Base-by-base conservation (phyloP, 192 early-diverging fungal species). In the Nowakowskiella sp. region DNA sequence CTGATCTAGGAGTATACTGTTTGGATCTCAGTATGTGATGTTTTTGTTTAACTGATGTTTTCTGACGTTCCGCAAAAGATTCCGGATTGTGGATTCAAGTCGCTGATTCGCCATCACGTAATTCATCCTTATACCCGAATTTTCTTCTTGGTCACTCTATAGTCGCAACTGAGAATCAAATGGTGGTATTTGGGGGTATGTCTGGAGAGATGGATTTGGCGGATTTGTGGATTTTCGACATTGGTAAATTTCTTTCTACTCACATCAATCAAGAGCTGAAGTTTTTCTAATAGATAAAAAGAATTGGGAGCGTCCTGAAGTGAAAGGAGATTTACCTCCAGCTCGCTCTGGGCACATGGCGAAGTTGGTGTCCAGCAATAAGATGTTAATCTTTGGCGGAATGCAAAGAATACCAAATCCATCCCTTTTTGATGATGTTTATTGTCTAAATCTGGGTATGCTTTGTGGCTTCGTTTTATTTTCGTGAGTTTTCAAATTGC, bases 191-290 rank as follows among this genome's bases (percentile, higher is more conserved):
- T 56, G 67, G 67, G 16, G 67, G 67, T 3, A 28, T 64, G 44
- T 23, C 42, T 9, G 32, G 42, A 13, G 36, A 42, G 6, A 26
- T 10, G 6, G 32, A 36, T 19, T 55, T 56, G 16, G 49, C 64
- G 24, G 62, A 69, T 9, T 4, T 69, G 13, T 69, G 67, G 67
- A 27, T 43, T 13, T 69, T 69, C 53, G 61, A 69, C 31, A 69
- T 56, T 23, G 29, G 61, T 64, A 49, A 16, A 30, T 26, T 3
- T 5, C 23, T 25, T 8, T 6, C 5, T 24, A 29, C 9, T 9
- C 19, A 9, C 10, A 44, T 1, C 33, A 31, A 32, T 9, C 48
- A 49, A 39, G 24, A 19, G 27, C 24, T 26, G 48, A 53, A 30
- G 2, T 13, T 21, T 19, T 55, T 51, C 27, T 8, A n/a, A 51